Evolutionary conservation across 1,284 basidiomycete species (phyloP).

Genomic region (Sanghuangporus baumii): DNA sequence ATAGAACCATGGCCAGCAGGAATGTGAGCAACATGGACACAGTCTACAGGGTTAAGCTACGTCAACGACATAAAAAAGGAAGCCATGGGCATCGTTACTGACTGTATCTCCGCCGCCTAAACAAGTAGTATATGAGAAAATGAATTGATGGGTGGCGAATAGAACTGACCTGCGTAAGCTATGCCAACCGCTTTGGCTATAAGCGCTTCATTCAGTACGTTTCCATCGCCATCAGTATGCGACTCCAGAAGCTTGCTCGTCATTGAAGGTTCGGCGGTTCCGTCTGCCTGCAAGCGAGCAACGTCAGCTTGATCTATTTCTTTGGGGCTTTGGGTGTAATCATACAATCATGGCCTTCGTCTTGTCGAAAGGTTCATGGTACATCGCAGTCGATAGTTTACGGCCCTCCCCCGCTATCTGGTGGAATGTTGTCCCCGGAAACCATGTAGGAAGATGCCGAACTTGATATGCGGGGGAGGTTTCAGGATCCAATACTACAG

Average conservation of each 20-base stretch:
- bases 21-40: constrained; percentile 15
- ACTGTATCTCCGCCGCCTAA: constrained; percentile 20
- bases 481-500: not conserved
- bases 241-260: constrained; percentile 2
- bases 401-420: not conserved
- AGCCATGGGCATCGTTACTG: not conserved
- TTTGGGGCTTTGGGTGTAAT: not conserved
- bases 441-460: constrained; percentile 8
- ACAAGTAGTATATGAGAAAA: not conserved
- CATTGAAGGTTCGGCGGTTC: constrained; percentile 13
- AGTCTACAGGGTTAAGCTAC: constrained; percentile 3
- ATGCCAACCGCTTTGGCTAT: not conserved
- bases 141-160: not conserved
- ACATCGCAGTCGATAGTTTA: constrained; percentile 2
- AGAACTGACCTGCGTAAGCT: constrained; percentile 1
- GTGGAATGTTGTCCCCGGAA: constrained; percentile 5
- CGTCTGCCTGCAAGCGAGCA: not conserved
- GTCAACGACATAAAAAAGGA: constrained; percentile 8
- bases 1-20: constrained; percentile 15
- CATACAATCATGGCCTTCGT: constrained; percentile 10
- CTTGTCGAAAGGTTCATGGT: constrained; percentile 3
- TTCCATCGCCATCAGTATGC: not conserved
- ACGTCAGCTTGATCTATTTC: not conserved
- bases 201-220: constrained; percentile 1
- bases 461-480: not conserved